Conservation (phyloP, 2,329 filamentous ascomycete species). For the Aspergillus sp. region DNA sequence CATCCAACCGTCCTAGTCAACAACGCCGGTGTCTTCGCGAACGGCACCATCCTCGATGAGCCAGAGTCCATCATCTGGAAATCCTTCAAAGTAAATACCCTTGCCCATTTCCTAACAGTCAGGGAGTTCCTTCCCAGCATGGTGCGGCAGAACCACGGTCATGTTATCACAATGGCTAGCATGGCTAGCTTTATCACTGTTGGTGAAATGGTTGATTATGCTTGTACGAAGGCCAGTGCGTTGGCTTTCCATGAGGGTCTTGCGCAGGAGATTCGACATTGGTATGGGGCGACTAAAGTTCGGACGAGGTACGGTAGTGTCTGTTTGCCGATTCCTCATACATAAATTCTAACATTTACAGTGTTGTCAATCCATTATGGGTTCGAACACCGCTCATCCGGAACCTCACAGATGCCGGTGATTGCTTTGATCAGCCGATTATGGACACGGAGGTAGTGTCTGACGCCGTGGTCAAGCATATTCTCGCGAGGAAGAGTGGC, state of each 20-base stretch:
- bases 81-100: not conserved
- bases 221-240: not conserved
- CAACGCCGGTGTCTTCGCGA: not conserved
- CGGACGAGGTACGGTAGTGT: too few relatives aligned
- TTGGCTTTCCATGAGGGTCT: not conserved
- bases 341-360: too few relatives aligned
- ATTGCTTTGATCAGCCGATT: too few relatives aligned
- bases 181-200: not conserved
- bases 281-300: too few relatives aligned
- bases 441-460: too few relatives aligned
- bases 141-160: not conserved
- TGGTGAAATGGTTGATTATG: not conserved
- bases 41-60: not conserved
- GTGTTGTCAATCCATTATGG: too few relatives aligned
- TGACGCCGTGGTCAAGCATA: too few relatives aligned
- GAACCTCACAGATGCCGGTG: too few relatives aligned
- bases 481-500: too few relatives aligned
- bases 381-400: too few relatives aligned
- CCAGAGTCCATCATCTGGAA: not conserved
- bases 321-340: too few relatives aligned
- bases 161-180: not conserved
- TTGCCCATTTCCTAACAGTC: not conserved
- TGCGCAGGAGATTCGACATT: too few relatives aligned
- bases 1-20: not conserved
- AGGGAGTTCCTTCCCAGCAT: not conserved